phyloP scores from a whole-genome alignment of 1,284 basidiomycete genomes.

The Malassezia sympodialis region DNA sequence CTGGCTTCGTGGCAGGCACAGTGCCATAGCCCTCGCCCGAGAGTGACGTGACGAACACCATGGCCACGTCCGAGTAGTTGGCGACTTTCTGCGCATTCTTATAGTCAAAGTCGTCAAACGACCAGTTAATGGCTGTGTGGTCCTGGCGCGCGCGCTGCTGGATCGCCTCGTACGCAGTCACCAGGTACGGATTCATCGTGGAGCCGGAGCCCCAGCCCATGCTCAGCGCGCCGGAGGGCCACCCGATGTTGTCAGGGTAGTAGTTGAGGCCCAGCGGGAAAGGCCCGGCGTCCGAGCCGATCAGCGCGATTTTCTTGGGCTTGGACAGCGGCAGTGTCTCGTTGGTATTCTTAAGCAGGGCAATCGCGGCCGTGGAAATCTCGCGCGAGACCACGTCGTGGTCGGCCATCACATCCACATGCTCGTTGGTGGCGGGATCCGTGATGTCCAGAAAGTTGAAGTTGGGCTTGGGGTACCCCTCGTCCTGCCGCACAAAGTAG shows the following conservation, averaged over 20 bases:
- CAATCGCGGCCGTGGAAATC: conserved; percentile 63
- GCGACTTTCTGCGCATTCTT: conserved; percentile 26
- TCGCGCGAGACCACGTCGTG: conserved; percentile 60
- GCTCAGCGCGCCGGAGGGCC: conserved; percentile 59
- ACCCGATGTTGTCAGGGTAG: conserved; percentile 56
- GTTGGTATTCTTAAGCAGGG: conserved; percentile 62
- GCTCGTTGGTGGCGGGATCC: conserved; percentile 51
- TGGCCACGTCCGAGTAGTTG: conserved; percentile 50
- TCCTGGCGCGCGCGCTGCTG: conserved; percentile 56
- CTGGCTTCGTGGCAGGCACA: conserved; percentile 38
- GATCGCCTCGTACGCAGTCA: conserved; percentile 59
- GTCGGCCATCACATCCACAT: conserved; percentile 63
- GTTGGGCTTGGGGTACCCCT: conserved; percentile 36
- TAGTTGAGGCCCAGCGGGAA: conserved; percentile 62
- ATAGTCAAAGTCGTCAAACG: conserved; percentile 57
- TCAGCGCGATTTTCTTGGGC: conserved; percentile 26
- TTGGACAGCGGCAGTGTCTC: conserved; percentile 25
- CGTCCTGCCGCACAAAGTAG: conserved; percentile 48
- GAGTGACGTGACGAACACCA: conserved; percentile 56
- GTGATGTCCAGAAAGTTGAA: conserved; percentile 32
- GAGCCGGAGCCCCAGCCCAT: conserved; percentile 67
- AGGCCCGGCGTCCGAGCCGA: conserved; percentile 59
- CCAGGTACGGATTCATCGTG: conserved; percentile 52
- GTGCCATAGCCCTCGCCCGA: conserved; percentile 27
- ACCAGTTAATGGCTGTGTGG: conserved; percentile 52